These are phyloP conservation scores for Coprinopsis cinerea DNA, from an alignment of 768 basidiomycete genomes.

Conservation along the genomic window DNA sequence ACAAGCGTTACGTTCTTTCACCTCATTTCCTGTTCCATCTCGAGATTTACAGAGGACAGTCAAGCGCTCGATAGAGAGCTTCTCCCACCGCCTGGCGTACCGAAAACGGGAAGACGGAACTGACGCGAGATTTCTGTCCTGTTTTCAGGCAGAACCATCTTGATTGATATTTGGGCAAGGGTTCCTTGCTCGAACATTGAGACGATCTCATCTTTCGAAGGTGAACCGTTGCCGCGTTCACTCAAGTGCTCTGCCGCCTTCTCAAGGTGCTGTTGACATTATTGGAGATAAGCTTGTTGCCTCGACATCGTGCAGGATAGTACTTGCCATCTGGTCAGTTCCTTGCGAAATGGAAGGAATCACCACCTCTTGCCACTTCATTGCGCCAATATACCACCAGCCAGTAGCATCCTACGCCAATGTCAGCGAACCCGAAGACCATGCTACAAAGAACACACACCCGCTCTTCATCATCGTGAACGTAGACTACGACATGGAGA, in stretches of 20 bases:
- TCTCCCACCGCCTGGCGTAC: too few relatives aligned
- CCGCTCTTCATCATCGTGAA: background rate
- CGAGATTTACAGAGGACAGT: too few relatives aligned
- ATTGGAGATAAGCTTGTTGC: background rate
- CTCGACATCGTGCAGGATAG: background rate
- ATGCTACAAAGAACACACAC: background rate
- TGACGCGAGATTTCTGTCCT: too few relatives aligned
- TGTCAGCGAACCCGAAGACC: background rate
- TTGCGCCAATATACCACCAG: constrained; percentile 3
- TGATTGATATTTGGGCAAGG: background rate
- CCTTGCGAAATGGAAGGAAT: background rate
- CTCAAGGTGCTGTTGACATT: background rate
- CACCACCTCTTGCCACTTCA: background rate
- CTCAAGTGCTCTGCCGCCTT: background rate
- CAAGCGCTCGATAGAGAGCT: too few relatives aligned
- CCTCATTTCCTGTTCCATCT: too few relatives aligned
- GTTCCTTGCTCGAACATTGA: background rate
- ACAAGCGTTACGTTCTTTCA: background rate
- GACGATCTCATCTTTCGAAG: background rate
- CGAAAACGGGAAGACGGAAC: too few relatives aligned
- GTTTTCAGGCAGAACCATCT: background rate
- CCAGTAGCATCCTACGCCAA: background rate
- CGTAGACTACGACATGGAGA: background rate
- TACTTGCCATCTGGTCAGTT: background rate
- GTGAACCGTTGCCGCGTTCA: background rate